These are phyloP conservation scores for Coemansia sp. DNA, from an alignment of 192 early-diverging fungal species.

Conservation along the genomic window DNA sequence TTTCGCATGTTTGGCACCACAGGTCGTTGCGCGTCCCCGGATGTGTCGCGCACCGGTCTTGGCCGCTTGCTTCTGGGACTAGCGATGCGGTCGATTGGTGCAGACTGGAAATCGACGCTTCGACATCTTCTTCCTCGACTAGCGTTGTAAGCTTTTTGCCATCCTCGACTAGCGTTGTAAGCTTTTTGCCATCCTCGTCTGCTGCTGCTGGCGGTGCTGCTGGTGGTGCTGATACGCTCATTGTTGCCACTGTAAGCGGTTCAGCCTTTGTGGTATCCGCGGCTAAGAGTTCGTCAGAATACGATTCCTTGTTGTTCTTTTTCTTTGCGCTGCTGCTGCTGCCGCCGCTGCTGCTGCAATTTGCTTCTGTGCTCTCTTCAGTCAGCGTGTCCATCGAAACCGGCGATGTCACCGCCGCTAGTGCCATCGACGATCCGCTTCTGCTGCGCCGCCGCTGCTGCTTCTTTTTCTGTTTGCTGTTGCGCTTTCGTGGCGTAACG, in stretches of 20 bases:
- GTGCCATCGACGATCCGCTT: not conserved
- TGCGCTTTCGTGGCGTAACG: not conserved
- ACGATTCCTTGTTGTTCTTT: not conserved
- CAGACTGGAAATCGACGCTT: no score
- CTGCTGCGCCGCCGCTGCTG: slow-evolving; percentile 3
- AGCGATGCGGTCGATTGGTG: not conserved
- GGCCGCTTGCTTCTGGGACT: not conserved
- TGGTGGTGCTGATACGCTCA: not conserved
- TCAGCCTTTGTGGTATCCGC: not conserved
- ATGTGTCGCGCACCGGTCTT: slow-evolving; percentile 46
- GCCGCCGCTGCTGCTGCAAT: not conserved
- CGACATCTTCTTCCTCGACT: not conserved
- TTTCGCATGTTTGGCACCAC: slow-evolving; percentile 44
- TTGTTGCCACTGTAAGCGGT: slow-evolving; percentile 2
- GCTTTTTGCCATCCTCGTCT: not conserved
- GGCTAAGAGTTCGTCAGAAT: not conserved
- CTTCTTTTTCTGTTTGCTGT: not conserved
- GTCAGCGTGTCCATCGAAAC: slow-evolving; percentile 15
- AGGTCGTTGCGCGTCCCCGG: slow-evolving; percentile 42
- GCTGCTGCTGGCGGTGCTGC: not conserved
- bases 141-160: not conserved
- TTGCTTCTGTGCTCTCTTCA: not conserved
- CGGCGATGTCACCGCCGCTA: slow-evolving; percentile 9
- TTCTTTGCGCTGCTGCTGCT: not conserved
- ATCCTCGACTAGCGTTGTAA: not conserved